Evolutionary conservation across 345 rosid species (phyloP), one percentile per base, ranked within the genome.

Genomic region (Balakata baccata): DNA sequence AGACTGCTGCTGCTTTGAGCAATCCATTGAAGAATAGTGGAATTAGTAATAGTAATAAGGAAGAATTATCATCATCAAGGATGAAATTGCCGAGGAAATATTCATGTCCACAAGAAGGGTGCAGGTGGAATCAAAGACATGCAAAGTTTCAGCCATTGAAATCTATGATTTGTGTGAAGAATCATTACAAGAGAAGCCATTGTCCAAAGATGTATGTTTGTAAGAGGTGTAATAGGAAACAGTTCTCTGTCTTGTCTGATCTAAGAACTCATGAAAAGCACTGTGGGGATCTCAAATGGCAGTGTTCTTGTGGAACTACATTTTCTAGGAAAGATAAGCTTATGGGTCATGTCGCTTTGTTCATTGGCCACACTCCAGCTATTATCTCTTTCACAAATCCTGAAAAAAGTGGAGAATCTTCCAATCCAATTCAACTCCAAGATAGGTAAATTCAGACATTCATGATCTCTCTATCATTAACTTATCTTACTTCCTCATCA

Each of bases 111-210:
- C 89, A 88, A 3, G 90, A 87, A 67, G 97, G 96, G 60, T 91
- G 97, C 73, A 70, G 92, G 82, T 91, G 97, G 97, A 93, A 93
- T 85, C 83, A 82, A 73, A 93, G 69, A 67, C 98, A 93, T 64
- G 85, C 80, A 23, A 93, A 86, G 79, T 93, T 93, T 79, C 98
- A 93, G 77, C 98, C 98, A 7, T 49, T 93, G 78, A 93, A 93
- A 63, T 93, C 98, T 0, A 87, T 89, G 84, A 86, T 93, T 18
- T 93, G 97, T 56, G 94, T 80, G 69, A 93, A 91, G 84, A 93
- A 93, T 81, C 98, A 93, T 74, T 93, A 91, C 91, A 93, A 87
- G 90, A 89, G 98, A 45, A 89, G 94, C 81, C 98, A 93, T 61
- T 93, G 97, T 60, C 96, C 97, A 0, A 93, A 93, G 82, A 84